Conservation (phyloP, 257 asterid genomes). For the Leonotis leonurus region DNA sequence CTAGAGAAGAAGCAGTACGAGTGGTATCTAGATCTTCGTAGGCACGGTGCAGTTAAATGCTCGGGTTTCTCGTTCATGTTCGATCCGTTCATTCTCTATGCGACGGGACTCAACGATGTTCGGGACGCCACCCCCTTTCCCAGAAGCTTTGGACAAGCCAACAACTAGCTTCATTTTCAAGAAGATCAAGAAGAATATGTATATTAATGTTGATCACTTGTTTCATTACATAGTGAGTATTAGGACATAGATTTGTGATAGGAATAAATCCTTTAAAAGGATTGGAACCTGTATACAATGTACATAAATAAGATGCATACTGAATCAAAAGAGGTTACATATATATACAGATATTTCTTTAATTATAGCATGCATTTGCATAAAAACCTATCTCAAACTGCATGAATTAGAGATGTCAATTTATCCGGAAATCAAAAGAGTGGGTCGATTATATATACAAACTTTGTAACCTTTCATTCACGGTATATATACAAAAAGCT, state of each 20-base stretch:
- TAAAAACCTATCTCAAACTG: no score
- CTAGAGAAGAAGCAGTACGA: constrained; percentile 53
- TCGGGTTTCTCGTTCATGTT: constrained; percentile 61
- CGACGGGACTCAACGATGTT: constrained; percentile 79
- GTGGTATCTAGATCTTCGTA: constrained; percentile 82
- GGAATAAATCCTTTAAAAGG: background rate
- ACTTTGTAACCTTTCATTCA: no score
- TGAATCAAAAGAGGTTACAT: no score
- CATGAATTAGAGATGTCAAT: no score
- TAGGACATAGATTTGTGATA: background rate
- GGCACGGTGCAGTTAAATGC: constrained; percentile 55
- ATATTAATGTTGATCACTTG: background rate
- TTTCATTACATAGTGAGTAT: background rate
- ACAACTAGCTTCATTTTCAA: constrained; percentile 22
- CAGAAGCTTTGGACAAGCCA: constrained; percentile 55
- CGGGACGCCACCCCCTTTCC: constrained; percentile 86
- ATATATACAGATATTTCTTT: no score
- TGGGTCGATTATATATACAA: no score
- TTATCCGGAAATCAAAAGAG: no score
- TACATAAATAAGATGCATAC: background rate
- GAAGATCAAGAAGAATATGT: background rate
- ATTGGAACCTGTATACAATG: background rate
- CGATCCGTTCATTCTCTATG: constrained; percentile 62
- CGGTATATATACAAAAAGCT: no score
- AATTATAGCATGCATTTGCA: no score